Evolutionary conservation across 2,329 filamentous ascomycete species (phyloP), one percentile per base, ranked within the genome.

Genomic region (Moelleriella libera): DNA sequence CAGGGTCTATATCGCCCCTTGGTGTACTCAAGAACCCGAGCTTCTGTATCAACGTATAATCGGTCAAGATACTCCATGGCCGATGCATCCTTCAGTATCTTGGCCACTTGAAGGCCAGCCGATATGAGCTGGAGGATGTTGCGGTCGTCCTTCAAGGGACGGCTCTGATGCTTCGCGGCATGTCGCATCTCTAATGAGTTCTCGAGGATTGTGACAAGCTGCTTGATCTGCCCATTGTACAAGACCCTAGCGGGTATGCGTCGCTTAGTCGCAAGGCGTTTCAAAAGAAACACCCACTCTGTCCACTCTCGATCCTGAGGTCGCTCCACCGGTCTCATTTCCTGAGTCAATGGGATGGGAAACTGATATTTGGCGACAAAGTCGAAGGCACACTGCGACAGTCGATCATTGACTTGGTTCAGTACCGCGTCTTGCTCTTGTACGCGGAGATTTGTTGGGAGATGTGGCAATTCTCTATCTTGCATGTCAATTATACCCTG

Each of bases 321-420:
- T 43, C 80, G 70, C 61, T 84, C 80, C 47, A 89, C 74, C 2
- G 83, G 82, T 55, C 85, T 77, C 76, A 88, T 88, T 62, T 90
- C 85, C 63, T 84, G 78, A 49, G 87, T 85, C 57, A 92, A 67
- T 9, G 87, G 87, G 55, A 94, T 88, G 10, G 87, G 87, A 61
- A 94, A 94, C 65, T 90, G 86, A 63, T 92, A 92, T 65, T 88
- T 88, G 57, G 87, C 87, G 57, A 94, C 82, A 65, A 94, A 94
- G 66, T 94, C 85, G 71, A 84, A 94, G 32, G 86, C 87, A 63
- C 86, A 92, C 63, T 85, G 83, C 29, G 86, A 88, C 43, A 94
- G 72, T 51, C 86, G 78, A 65, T 90, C 85, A 68, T 92, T 92
- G 64, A 92, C 85, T 63, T 83, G 78, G 48, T 77, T 78, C 49